Conservation (phyloP, 371 early-diverging fungal genomes). For the Lichtheimia ornata region DNA sequence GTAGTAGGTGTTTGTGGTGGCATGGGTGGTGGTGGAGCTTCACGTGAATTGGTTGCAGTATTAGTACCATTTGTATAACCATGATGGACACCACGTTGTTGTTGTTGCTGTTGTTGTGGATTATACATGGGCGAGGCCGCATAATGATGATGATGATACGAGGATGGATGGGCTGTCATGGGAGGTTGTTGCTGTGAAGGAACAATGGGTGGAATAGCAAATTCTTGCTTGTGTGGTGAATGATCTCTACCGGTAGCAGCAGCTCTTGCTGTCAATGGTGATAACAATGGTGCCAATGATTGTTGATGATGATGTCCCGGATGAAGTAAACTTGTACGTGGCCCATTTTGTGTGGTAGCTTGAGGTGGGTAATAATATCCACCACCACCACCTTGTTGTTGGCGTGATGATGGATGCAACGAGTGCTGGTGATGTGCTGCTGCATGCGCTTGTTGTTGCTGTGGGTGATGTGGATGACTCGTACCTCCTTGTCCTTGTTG, state of each 20-base stretch:
- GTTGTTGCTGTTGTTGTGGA: conserved; percentile 12
- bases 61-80: not conserved
- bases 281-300: conserved; percentile 31
- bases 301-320: conserved; percentile 18
- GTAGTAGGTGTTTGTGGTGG: conserved; percentile 24
- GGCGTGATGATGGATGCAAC: conserved; percentile 8
- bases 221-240: conserved; percentile 33
- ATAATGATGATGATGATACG: conserved; percentile 14
- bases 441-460: conserved; percentile 12
- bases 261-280: conserved; percentile 16
- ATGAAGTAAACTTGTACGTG: conserved; percentile 15
- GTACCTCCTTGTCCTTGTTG: conserved; percentile 9
- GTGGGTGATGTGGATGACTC: conserved; percentile 6
- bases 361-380: conserved; percentile 25
- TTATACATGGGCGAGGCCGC: conserved; percentile 11
- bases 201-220: conserved; percentile 51
- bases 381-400: not conserved
- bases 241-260: conserved; percentile 2
- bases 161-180: conserved; percentile 19
- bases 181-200: conserved; percentile 54
- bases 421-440: conserved; percentile 8
- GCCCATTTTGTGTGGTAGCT: conserved; percentile 2
- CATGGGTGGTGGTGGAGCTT: conserved; percentile 23
- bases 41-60: conserved; percentile 6
- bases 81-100: not conserved